A percentile compares a stretch with the other conserved stretches of the same genome.
These are phyloP conservation scores for Chalciporus pseudorubinellus DNA, from an alignment of 768 basidiomycete genomes.

Conservation along the genomic window DNA sequence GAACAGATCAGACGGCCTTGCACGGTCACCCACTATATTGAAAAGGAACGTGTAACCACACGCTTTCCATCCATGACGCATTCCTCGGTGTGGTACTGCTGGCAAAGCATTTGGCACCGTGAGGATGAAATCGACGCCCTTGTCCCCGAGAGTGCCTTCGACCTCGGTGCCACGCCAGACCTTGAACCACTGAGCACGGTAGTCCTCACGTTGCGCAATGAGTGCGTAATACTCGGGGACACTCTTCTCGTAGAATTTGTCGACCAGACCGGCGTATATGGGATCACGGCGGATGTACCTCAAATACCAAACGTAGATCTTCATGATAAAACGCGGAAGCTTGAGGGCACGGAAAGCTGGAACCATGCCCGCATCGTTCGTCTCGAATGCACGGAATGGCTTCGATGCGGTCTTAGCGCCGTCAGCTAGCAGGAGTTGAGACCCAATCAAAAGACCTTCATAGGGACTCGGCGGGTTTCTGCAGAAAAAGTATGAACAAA, in stretches of 20 bases:
- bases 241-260: slow-evolving; percentile 47
- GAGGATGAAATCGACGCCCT: slow-evolving; percentile 60
- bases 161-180: slow-evolving; percentile 30
- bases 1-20: background rate
- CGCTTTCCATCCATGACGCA: slow-evolving; percentile 54
- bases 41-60: slow-evolving; percentile 66
- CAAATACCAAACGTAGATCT: slow-evolving; percentile 49
- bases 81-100: slow-evolving; percentile 52
- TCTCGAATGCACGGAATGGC: slow-evolving; percentile 40
- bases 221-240: slow-evolving; percentile 50
- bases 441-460: slow-evolving; percentile 51
- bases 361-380: slow-evolving; percentile 47
- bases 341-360: slow-evolving; percentile 38
- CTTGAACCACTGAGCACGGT: slow-evolving; percentile 40
- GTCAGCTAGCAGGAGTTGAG: slow-evolving; percentile 51
- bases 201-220: slow-evolving; percentile 43
- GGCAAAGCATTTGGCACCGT: slow-evolving; percentile 63
- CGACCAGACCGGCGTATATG: slow-evolving; percentile 52
- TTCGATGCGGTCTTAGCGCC: slow-evolving; percentile 39
- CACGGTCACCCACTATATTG: slow-evolving; percentile 48
- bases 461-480: slow-evolving; percentile 44
- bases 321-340: slow-evolving; percentile 48
- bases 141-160: slow-evolving; percentile 28
- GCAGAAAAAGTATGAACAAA: background rate
- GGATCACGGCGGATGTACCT: slow-evolving; percentile 51